phyloP scores from a whole-genome alignment of 176 grass and related monocot genomes.

The Juncus effusus region DNA sequence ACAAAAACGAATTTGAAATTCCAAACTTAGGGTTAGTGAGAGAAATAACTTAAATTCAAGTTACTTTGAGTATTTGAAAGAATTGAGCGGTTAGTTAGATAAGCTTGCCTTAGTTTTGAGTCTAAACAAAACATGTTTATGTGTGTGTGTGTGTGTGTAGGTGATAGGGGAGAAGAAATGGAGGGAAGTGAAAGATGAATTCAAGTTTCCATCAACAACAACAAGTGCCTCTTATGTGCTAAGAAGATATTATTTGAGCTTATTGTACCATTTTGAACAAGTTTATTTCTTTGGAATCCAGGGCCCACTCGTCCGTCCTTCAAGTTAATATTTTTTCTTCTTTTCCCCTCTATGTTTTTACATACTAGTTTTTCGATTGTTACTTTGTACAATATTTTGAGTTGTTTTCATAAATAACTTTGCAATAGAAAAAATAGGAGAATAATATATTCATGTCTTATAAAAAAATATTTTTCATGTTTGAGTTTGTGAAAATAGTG shows the following conservation, averaged over 20 bases:
- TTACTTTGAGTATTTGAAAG: too few species aligned
- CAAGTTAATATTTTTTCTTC: conserved; percentile 22
- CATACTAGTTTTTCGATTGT: neutral
- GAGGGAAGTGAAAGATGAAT: conserved; percentile 47
- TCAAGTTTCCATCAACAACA: conserved; percentile 44
- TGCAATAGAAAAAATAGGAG: too few species aligned
- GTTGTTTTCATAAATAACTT: too few species aligned
- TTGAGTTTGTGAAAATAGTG: too few species aligned
- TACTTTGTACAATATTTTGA: too few species aligned
- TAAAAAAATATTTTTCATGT: too few species aligned
- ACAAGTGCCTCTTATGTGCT: conserved; percentile 55
- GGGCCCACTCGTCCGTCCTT: conserved; percentile 35
- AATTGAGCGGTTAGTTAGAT: neutral
- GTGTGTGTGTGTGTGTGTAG: conserved; percentile 14
- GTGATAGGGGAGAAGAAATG: conserved; percentile 52
- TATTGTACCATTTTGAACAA: conserved; percentile 55
- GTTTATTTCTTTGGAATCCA: conserved; percentile 46
- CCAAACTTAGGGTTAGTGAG: too few species aligned
- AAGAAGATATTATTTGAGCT: conserved; percentile 49
- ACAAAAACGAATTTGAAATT: too few species aligned
- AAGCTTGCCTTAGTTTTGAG: neutral
- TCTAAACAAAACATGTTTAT: neutral
- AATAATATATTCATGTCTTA: too few species aligned
- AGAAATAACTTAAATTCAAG: too few species aligned
- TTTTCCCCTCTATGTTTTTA: neutral